Base-by-base conservation (phyloP, 805 yeast species). In the Candida yuanshanica region DNA sequence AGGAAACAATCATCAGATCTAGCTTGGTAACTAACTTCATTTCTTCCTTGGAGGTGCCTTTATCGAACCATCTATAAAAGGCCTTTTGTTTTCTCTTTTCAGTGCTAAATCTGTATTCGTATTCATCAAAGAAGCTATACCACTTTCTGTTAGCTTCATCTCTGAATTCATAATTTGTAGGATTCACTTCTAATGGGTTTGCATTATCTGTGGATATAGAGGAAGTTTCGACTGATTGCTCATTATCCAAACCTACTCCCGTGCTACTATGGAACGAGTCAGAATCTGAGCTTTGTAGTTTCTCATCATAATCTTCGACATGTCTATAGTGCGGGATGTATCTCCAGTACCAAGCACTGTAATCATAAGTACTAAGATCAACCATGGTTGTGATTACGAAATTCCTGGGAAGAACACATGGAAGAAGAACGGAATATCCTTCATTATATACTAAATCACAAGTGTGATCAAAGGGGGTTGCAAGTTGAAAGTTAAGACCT, bases 1-100 rank as follows among this genome's bases (percentile, higher is more conserved):
- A 76, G 35, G 70, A 64, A 4, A 78, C 66, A 37, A 81, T 57
- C 34, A 75, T 53, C 12, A 75, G 46, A 50, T 79, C 84, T 17
- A 79, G 52, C 50, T 79, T 79, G 38, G 64, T 41, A 16, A 75
- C 49, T 31, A 75, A 56, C 39, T 62, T 62, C 42, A 67, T 68
- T 37, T 64, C 68, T 1, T 61, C 73, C 45, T 67, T 57, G 1
- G 82, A 62, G 29, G 72, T 75, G 38, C 62, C 66, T 20, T 69
- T 70, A 34, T 69, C 68, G 47, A 70, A 77, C 83, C 83, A 78
- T 26, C 70, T 63, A 56, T 64, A 76, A 77, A 79, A 77, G 42
- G 65, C 65, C 38, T 66, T 60, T 23, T 60, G 62, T 1, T 53
- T 37, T 11, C 60, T 45, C 16, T 16, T 25, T 16, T 56, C 59